phyloP scores from a whole-genome alignment of 139 green algal genomes.

The Auxenochlorella pyrenoidosa region DNA sequence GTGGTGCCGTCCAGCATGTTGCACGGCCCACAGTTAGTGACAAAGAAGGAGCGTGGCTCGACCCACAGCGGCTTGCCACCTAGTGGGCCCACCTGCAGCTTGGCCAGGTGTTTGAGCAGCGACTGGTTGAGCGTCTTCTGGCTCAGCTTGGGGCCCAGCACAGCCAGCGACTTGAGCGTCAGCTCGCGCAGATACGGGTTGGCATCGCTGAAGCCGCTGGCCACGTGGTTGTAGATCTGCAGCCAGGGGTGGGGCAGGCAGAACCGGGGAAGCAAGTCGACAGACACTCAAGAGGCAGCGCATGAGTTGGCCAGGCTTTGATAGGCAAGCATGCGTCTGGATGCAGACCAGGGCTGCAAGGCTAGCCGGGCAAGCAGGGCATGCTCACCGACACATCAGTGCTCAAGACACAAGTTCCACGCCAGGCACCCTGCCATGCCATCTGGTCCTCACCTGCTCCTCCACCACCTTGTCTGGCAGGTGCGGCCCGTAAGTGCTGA shows the following conservation, averaged over 20 bases:
- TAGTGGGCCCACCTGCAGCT: conserved; percentile 81
- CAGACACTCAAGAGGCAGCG: neutral
- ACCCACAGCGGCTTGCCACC: no score
- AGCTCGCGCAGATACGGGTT: conserved; percentile 96
- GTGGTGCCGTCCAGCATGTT: no score
- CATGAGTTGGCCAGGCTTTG: neutral
- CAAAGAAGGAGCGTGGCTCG: no score
- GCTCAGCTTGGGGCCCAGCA: conserved; percentile 91
- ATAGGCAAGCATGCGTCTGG: neutral
- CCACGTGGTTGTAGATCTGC: conserved; percentile 84
- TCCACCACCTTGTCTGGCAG: conserved; percentile 48
- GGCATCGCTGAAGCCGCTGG: conserved; percentile 86
- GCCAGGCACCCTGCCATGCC: neutral
- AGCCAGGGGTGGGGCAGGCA: neutral
- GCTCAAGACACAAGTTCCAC: neutral
- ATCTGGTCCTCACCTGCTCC: conserved; percentile 14
- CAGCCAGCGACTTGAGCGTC: conserved; percentile 93
- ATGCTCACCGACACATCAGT: no score
- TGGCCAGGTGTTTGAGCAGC: conserved; percentile 96
- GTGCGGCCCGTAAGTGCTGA: conserved; percentile 74
- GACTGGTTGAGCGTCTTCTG: conserved; percentile 86
- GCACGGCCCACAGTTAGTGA: no score
- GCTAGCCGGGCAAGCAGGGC: no score
- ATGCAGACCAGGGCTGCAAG: no score
- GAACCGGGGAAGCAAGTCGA: neutral